Percentiles rank a stretch among this genome's conserved stretches.
Evolutionary conservation across 2,329 filamentous ascomycete species (phyloP).

Genomic region (Ophiocordyceps camponoti-leonardi): DNA sequence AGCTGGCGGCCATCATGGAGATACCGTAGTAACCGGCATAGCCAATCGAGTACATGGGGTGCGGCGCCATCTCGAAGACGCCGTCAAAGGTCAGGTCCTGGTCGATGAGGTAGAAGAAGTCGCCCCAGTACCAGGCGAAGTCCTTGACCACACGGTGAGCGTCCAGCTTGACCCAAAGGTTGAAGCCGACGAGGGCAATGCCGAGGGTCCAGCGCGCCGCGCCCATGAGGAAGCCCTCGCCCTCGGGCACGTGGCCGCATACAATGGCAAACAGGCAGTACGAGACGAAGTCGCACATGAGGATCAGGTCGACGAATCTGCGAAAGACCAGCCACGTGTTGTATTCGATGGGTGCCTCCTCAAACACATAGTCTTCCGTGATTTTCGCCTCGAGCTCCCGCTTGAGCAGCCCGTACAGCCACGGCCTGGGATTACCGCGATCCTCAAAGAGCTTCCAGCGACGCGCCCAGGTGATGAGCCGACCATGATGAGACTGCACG

Average conservation of each 20-base stretch:
- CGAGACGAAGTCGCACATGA: slow-evolving; percentile 97
- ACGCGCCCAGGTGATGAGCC: slow-evolving; percentile 73
- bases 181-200: slow-evolving; percentile 71
- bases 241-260: slow-evolving; percentile 58
- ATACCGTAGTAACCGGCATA: slow-evolving; percentile 98
- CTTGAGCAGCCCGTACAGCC: slow-evolving; percentile 71
- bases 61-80: slow-evolving; percentile 96
- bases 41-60: slow-evolving; percentile 97
- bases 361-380: slow-evolving; percentile 81
- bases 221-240: slow-evolving; percentile 54
- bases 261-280: slow-evolving; percentile 93
- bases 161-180: slow-evolving; percentile 96
- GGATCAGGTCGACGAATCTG: slow-evolving; percentile 83
- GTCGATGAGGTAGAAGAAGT: slow-evolving; percentile 97
- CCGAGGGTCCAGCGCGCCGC: slow-evolving; percentile 63
- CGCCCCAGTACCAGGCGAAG: slow-evolving; percentile 99
- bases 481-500: slow-evolving; percentile 76
- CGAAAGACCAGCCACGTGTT: slow-evolving; percentile 98
- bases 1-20: slow-evolving; percentile 94
- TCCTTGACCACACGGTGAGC: slow-evolving; percentile 97
- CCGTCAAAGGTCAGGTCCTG: slow-evolving; percentile 96
- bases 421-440: slow-evolving; percentile 66
- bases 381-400: slow-evolving; percentile 90
- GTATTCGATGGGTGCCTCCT: slow-evolving; percentile 88
- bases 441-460: slow-evolving; percentile 76